Percentiles rank a stretch among this genome's conserved stretches.
Evolutionary conservation across 2,329 filamentous ascomycete genomes (phyloP).

Genomic region (Fusarium stilboides): DNA sequence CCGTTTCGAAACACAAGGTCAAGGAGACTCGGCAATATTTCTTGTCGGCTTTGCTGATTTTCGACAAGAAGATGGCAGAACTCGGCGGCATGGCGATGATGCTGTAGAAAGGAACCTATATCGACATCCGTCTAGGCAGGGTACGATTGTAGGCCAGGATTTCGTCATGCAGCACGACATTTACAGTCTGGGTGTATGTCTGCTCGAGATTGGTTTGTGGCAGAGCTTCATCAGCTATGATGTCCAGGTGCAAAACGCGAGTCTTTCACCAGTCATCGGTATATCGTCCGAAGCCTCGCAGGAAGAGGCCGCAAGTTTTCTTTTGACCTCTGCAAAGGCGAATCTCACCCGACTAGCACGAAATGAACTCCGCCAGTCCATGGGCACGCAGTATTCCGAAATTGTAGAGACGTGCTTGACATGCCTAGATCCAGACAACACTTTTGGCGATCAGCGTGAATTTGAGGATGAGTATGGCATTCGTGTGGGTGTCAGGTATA

Average conservation of each 20-base stretch:
- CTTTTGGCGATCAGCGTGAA: constrained; percentile 50
- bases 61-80: constrained; percentile 35
- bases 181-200: constrained; percentile 68
- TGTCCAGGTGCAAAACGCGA: neutral
- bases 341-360: neutral
- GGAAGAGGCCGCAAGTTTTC: neutral
- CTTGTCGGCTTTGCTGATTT: constrained; percentile 41
- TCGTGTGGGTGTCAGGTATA: constrained; percentile 24
- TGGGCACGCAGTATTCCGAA: constrained; percentile 52
- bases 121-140: constrained; percentile 65
- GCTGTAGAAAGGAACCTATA: constrained; percentile 62
- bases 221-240: constrained; percentile 51
- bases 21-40: constrained; percentile 6
- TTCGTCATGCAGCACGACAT: constrained; percentile 71
- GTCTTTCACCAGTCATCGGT: neutral
- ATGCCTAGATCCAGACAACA: constrained; percentile 53
- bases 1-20: constrained; percentile 44
- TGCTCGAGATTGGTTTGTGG: constrained; percentile 69
- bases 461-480: constrained; percentile 31
- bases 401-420: constrained; percentile 55
- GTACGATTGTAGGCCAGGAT: constrained; percentile 53
- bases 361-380: constrained; percentile 38
- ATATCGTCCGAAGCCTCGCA: neutral
- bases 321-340: neutral
- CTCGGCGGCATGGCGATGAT: constrained; percentile 53